Evolutionary conservation across 2,329 filamentous ascomycete species (phyloP).

Genomic region (Fusarium mundagurra): DNA sequence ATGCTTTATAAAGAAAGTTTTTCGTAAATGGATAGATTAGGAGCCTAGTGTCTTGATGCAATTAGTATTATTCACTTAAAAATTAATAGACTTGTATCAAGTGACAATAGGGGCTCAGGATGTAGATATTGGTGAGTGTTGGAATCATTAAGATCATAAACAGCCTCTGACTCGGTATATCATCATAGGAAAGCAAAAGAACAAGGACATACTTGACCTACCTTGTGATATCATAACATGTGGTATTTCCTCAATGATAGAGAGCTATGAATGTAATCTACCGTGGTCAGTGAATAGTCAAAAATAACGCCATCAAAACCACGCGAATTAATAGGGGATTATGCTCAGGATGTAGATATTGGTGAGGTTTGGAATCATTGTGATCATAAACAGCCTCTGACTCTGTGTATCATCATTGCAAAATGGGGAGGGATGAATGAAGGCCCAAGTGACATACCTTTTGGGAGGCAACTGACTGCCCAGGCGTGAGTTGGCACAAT

Average conservation of each 20-base stretch:
- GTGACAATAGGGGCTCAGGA: constrained; percentile 19
- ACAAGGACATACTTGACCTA: constrained; percentile 24
- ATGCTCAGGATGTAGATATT: constrained; percentile 37
- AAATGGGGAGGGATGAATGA: neutral
- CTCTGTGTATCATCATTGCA: constrained; percentile 54
- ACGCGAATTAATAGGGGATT: neutral
- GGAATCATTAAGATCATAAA: constrained; percentile 58
- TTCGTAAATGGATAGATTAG: neutral
- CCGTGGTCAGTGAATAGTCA: constrained; percentile 2
- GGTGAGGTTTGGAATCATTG: constrained; percentile 52
- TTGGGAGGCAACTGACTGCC: constrained; percentile 18
- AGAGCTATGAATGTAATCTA: neutral
- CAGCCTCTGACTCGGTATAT: constrained; percentile 56
- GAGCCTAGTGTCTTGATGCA: neutral
- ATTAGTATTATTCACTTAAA: neutral
- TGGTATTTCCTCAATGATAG: neutral
- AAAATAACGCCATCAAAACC: neutral
- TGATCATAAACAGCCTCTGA: constrained; percentile 62
- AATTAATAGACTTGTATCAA: neutral
- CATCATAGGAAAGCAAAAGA: constrained; percentile 49
- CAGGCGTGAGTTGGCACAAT: constrained; percentile 37
- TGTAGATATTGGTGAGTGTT: constrained; percentile 47
- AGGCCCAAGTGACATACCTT: constrained; percentile 39
- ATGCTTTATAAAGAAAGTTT: neutral
- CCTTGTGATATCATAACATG: constrained; percentile 15